A percentile compares a stretch with the other conserved stretches of the same genome.
phyloP scores from a whole-genome alignment of 2,329 filamentous ascomycete species.

The Lachnum nothofagi region DNA sequence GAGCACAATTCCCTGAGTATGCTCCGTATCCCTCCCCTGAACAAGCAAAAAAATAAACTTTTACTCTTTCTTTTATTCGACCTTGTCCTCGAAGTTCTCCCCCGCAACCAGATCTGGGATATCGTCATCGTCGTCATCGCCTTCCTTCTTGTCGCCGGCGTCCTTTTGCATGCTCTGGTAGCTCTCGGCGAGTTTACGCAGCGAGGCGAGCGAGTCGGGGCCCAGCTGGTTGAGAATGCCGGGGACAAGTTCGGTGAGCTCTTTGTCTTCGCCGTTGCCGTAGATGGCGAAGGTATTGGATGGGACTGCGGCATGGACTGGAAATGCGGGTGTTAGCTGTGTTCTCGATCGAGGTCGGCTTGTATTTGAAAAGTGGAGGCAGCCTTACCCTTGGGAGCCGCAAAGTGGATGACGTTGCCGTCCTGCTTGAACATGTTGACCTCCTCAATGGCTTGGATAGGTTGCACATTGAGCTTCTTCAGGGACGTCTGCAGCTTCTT shows the following conservation, averaged over 20 bases:
- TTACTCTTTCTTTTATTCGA: conserved; percentile 31
- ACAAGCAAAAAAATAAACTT: neutral
- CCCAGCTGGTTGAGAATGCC: conserved; percentile 99
- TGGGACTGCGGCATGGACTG: conserved; percentile 94
- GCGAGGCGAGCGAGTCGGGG: conserved; percentile 92
- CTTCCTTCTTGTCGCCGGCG: conserved; percentile 70
- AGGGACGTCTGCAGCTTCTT: conserved; percentile 97
- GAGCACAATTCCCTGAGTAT: conserved; percentile 18
- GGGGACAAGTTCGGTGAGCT: conserved; percentile 97
- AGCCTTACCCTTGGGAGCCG: conserved; percentile 79
- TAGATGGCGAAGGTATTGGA: conserved; percentile 99
- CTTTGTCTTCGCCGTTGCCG: conserved; percentile 98
- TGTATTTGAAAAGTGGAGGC: too few relatives aligned
- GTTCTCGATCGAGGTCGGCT: neutral
- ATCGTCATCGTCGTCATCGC: conserved; percentile 75
- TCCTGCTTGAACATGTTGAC: conserved; percentile 99
- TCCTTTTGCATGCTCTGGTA: conserved; percentile 99
- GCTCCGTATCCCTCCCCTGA: conserved; percentile 11
- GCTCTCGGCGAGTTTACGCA: conserved; percentile 97
- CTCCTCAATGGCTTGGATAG: conserved; percentile 98
- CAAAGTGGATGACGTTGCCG: conserved; percentile 99
- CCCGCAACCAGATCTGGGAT: conserved; percentile 96
- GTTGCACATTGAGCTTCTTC: conserved; percentile 99
- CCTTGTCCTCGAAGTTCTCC: conserved; percentile 97
- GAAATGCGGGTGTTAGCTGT: conserved; percentile 6